Percentiles rank a stretch among this genome's conserved stretches.
Evolutionary conservation across 2,329 filamentous ascomycete species (phyloP).

Genomic region (Celoporthe dispersa): DNA sequence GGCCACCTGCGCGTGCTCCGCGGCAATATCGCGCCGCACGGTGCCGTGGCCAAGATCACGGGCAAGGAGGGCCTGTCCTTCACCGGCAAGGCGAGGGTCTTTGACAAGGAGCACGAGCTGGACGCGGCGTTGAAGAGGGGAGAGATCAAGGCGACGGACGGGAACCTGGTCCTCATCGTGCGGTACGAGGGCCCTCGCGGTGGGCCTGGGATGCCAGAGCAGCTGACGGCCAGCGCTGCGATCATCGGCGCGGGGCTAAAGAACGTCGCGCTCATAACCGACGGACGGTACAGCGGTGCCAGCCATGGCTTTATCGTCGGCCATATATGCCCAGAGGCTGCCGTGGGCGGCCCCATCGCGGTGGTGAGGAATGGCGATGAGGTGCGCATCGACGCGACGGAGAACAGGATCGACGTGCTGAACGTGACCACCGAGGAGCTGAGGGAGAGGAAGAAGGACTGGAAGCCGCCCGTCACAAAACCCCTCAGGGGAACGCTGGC

Average conservation of each 20-base stretch:
- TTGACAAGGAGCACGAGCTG: slow-evolving; percentile 81
- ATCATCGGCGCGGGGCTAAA: slow-evolving; percentile 90
- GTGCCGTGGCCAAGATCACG: slow-evolving; percentile 91
- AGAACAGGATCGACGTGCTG: slow-evolving; percentile 68
- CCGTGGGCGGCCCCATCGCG: slow-evolving; percentile 82
- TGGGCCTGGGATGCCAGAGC: slow-evolving; percentile 93
- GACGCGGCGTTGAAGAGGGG: slow-evolving; percentile 77
- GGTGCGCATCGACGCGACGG: slow-evolving; percentile 82
- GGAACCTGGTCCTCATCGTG: slow-evolving; percentile 89
- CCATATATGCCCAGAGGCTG: slow-evolving; percentile 85
- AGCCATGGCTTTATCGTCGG: slow-evolving; percentile 87
- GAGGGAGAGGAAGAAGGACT: slow-evolving; percentile 58
- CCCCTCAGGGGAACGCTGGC: slow-evolving; percentile 68
- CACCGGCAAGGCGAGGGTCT: slow-evolving; percentile 79
- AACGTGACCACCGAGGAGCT: slow-evolving; percentile 75
- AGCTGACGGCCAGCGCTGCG: slow-evolving; percentile 86
- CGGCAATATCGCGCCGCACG: slow-evolving; percentile 82
- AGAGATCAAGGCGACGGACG: slow-evolving; percentile 80
- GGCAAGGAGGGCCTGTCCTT: slow-evolving; percentile 88
- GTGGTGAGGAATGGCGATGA: slow-evolving; percentile 80
- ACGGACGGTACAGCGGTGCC: slow-evolving; percentile 78
- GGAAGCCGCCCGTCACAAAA: slow-evolving; percentile 64
- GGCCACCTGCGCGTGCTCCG: slow-evolving; percentile 89
- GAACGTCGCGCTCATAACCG: slow-evolving; percentile 75
- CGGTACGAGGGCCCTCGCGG: slow-evolving; percentile 94